Evolutionary conservation across 208 protist species (phyloP), one percentile per base, ranked within the genome.

Genomic region (Leishmania arabica): DNA sequence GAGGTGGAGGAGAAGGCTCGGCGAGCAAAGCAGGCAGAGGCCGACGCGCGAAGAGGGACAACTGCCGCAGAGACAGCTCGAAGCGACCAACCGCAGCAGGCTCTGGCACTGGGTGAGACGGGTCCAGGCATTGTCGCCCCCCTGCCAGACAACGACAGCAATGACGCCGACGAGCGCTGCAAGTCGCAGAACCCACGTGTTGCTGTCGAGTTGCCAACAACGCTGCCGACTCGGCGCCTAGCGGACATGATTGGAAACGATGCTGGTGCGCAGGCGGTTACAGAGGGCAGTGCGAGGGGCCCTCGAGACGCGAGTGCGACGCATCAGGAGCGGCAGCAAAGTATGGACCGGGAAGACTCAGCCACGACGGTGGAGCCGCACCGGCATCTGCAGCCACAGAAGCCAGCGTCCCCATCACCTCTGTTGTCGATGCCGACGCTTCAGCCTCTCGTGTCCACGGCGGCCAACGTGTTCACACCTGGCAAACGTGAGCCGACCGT

Each of bases 181-280:
- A 85, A 85, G 70, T 78, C 77, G 56, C 71, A 81, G 51, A 81
- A 53, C 34, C 31, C 77, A 8, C 82, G 40, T n/a, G 81, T 78
- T 11, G 53, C 53, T 7, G 82, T 70, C 7, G 72, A 75, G 65
- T 71, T 77, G 17, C 77, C 82, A 15, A 34, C 71, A 24, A 74
- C 76, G 11, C 70, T 84, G 24, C 58, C 75, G 21, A 37, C 53
- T 19, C 74, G n/a, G 53, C 56, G 37, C 19, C 56, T 34, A 4
- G 56, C 24, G 34, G 47, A 47, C 8, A 24, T 37, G 24, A 73
- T 1, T 13, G 45, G 47, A 19, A 34, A 15, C 9, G 21, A 34
- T 21, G 69, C 13, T 51, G 69, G 11, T 27, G 27, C 45, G n/a
- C 66, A 49, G 66, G n/a, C n/a, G 27, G 42, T 21, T 34, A 53